phyloP scores from a whole-genome alignment of 352 stramenopile genomes.

The Phytophthora citricola region DNA sequence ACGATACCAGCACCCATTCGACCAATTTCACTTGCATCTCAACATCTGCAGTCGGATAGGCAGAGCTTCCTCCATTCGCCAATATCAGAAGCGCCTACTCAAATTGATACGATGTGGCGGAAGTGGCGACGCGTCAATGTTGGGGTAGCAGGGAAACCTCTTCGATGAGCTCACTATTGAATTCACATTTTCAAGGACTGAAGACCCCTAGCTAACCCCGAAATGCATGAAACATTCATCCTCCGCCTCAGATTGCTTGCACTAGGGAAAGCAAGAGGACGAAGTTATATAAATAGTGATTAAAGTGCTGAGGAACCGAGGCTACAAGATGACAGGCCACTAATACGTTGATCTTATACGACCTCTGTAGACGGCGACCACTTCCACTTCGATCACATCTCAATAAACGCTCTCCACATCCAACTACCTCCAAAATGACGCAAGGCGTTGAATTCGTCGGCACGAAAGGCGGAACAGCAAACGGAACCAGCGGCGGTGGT shows the following conservation, averaged over 20 bases:
- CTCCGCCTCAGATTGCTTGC: slow-evolving; percentile 6
- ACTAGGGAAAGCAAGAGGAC: slow-evolving; percentile 6
- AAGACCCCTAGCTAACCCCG: not conserved
- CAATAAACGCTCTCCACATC: slow-evolving; percentile 14
- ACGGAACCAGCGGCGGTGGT: slow-evolving; percentile 26
- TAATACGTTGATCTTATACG: no score
- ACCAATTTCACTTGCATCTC: not conserved
- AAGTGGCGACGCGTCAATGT: slow-evolving; percentile 34
- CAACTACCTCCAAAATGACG: slow-evolving; percentile 18
- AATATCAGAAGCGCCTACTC: not conserved
- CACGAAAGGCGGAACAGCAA: slow-evolving; percentile 28
- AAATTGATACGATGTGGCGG: slow-evolving; percentile 33
- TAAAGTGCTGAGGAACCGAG: slow-evolving; percentile 6
- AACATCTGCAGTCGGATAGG: slow-evolving; percentile 3
- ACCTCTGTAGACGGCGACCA: not conserved
- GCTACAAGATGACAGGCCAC: not conserved
- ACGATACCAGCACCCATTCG: slow-evolving; percentile 9
- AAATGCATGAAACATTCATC: not conserved
- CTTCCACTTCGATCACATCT: slow-evolving; percentile 3
- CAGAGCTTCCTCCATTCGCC: slow-evolving; percentile 6
- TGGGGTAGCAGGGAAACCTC: slow-evolving; percentile 1
- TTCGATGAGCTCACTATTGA: not conserved
- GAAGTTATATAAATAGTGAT: slow-evolving; percentile 28
- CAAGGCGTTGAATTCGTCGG: slow-evolving; percentile 16
- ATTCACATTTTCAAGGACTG: not conserved